Percentiles rank a stretch among this genome's conserved stretches.
Evolutionary conservation across 257 asterid species (phyloP).

Genomic region (Solanum dulcamara): DNA sequence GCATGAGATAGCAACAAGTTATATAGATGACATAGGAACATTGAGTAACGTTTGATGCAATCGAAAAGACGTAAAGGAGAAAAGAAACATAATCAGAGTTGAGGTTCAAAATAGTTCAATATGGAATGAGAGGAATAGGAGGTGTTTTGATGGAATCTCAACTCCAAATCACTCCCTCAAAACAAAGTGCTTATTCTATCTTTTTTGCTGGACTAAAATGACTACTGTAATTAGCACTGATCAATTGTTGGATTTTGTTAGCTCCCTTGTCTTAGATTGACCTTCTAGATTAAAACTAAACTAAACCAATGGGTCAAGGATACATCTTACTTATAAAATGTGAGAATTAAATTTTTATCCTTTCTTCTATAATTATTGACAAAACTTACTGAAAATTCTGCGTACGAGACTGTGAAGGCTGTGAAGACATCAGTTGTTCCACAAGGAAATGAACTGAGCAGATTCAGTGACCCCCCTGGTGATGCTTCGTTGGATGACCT

Average conservation of each 20-base stretch:
- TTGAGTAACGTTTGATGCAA: neutral
- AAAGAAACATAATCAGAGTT: neutral
- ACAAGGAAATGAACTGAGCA: slow-evolving; percentile 66
- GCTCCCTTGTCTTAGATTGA: neutral
- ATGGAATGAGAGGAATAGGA: neutral
- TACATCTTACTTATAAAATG: neutral
- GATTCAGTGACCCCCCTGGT: slow-evolving; percentile 91
- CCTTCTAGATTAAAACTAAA: neutral
- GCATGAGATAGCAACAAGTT: neutral
- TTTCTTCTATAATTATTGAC: neutral
- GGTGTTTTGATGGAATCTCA: neutral
- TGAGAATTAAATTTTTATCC: neutral
- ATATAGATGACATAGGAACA: neutral
- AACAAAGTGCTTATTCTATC: neutral
- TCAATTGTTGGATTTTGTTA: neutral
- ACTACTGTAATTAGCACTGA: neutral
- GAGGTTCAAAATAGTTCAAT: neutral
- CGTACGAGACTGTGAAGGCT: slow-evolving; percentile 19
- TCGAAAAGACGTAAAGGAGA: neutral
- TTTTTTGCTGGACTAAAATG: neutral
- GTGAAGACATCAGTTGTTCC: slow-evolving; percentile 39
- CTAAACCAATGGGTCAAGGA: neutral
- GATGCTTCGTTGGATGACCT: slow-evolving; percentile 93
- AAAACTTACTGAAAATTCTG: neutral
- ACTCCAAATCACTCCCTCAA: neutral